Conservation (phyloP, 208 protist species). For the Tritrichomonas musculus region DNA sequence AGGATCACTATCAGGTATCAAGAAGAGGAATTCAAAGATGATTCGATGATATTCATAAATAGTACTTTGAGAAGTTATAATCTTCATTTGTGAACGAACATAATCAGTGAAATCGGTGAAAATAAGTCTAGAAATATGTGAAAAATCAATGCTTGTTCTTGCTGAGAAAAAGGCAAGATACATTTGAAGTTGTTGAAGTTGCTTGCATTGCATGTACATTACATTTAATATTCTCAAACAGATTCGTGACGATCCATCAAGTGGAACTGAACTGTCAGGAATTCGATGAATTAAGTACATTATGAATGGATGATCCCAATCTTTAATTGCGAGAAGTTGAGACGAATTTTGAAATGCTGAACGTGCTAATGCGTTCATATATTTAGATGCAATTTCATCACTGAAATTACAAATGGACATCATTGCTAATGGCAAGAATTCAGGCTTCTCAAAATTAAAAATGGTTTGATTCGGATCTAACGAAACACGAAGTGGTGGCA, state of each 20-base stretch:
- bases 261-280: background rate
- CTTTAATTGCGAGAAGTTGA: background rate
- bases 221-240: background rate
- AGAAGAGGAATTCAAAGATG: background rate
- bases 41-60: background rate
- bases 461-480: background rate
- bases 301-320: background rate
- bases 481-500: background rate
- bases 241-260: background rate
- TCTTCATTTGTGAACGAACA: background rate
- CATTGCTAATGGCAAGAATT: background rate
- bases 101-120: background rate
- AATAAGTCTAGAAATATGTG: background rate
- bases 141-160: slow-evolving; percentile 9
- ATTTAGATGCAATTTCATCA: background rate
- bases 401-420: background rate
- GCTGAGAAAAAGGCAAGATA: background rate
- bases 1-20: background rate
- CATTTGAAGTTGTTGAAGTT: background rate
- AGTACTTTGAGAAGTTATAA: background rate
- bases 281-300: background rate
- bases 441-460: background rate
- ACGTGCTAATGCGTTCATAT: background rate
- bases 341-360: background rate
- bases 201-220: background rate